Base-by-base conservation (phyloP, 169 alveolate genomes). In the Eimeria nieschulzi region DNA sequence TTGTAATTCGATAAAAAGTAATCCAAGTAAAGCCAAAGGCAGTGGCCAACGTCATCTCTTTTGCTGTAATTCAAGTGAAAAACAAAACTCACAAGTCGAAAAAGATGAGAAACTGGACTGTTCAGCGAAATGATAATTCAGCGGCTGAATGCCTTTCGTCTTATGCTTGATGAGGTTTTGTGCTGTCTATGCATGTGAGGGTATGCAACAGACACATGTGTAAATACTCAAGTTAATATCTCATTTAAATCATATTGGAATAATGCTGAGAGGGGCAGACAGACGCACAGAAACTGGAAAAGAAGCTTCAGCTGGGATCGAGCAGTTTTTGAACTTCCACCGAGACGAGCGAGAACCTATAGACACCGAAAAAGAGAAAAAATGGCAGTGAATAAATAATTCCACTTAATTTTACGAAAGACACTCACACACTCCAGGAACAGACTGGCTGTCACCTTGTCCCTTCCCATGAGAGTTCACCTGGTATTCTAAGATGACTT, bases 1-100 rank as follows among this genome's bases (percentile, higher is more conserved):
- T 83, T 53, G 61, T 2, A 66, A 56, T 84, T 21, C 9, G 0
- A 19, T 9, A 54, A 17, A 17, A 84, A 84, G 61, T 64, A 66
- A 21, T 84, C 91, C n/a, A 84, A 25, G 39, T 84, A 84, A 2
- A 68, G 91, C 91, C 91, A 84, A 21, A 84, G 72, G 72, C 91
- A 84, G 56, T 70, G 82, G 23, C 83, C 83, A 53, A 84, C 91
- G 91, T 84, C 91, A 26, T 84, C 91, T 3, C 91, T 46, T 0
- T n/a, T 21, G 17, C 82, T 84, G 83, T 33, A 25, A 46, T 2
- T 17, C n/a, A 66, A 25, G 10, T 63, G 72, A 82, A 21, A 59
- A 17, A 59, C 13, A 59, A 0, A 59, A 59, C 66, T 12, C 10
- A 12, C 3, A 56, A n/a, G 15, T 56, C 21, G 21, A 0, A 56